Evolutionary conservation across 306 rosid genomes (phyloP), one percentile per base, ranked within the genome.

Genomic region (Neltuma alba): DNA sequence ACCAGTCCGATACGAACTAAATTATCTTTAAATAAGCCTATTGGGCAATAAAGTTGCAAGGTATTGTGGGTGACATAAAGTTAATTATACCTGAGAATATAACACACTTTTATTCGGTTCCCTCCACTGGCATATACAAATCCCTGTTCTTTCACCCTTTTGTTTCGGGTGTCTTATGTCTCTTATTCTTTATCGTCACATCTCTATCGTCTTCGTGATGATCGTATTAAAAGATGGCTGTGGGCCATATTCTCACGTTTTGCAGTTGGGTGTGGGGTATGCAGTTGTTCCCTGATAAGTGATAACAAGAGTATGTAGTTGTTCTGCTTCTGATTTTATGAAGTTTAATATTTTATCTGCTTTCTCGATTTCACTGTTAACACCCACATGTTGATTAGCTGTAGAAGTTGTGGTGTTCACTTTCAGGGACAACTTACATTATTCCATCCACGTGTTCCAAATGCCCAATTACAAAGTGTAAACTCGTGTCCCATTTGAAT

Each of bases 21-120:
- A 18, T 66, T 87, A 91, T 91, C 81, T 87, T 88, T 87, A 86
- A 92, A 89, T 90, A 94, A 88, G 88, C 89, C 74, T 80, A 76
- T 9, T 81, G 87, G 90, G 90, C 72, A 87, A 87, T 87, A 87
- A 20, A 85, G 75, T 86, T 89, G 87, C 80, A 87, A 85, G 90
- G 87, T 70, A 63, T 80, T 81, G 75, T 83, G 77, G 76, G 72
- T 80, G 86, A 87, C 83, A 86, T 79, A 83, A 75, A 74, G 83
- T 85, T 86, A 84, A 80, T 84, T 87, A 82, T 84, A 92, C 86
- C 78, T 79, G 83, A 84, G 87, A 86, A 89, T 88, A 89, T 70
- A 73, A 67, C 72, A 83, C 60, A 78, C 88, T 77, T 72, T 83
- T 80, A 83, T 82, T 57, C 77, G 33, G 52, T 85, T 76, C 77